Evolutionary conservation across 2,329 filamentous ascomycete genomes (phyloP).

Genomic region (Aspergillus arachidicola): DNA sequence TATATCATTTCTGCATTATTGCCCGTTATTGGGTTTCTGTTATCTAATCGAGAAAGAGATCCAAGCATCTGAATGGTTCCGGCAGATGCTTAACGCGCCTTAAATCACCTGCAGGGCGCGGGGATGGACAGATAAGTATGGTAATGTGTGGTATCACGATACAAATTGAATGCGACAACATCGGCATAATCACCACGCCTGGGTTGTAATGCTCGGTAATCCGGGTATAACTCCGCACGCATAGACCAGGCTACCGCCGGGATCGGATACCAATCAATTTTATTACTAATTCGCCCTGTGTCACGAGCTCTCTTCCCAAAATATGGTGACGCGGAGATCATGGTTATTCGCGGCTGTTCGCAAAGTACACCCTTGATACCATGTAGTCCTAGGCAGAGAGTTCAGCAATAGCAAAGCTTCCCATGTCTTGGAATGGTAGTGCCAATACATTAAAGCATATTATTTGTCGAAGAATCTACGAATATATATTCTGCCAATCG

Average conservation of each 20-base stretch:
- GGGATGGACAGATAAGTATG: slow-evolving; percentile 4
- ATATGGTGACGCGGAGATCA: neutral
- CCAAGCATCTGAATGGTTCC: neutral
- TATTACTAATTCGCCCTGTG: neutral
- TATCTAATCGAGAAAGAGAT: slow-evolving; percentile 23
- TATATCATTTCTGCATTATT: neutral
- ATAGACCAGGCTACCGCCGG: slow-evolving; percentile 41
- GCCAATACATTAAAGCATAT: neutral
- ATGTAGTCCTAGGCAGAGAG: too few relatives aligned
- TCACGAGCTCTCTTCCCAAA: neutral
- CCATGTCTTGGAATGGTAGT: neutral
- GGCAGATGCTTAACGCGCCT: slow-evolving; percentile 14
- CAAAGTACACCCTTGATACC: neutral
- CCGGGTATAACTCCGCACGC: slow-evolving; percentile 23
- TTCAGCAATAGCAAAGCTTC: too few relatives aligned
- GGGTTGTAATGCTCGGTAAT: slow-evolving; percentile 7
- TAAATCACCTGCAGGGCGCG: slow-evolving; percentile 28
- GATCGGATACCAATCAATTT: slow-evolving; percentile 25
- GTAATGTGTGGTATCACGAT: neutral
- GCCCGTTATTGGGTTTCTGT: slow-evolving; percentile 19
- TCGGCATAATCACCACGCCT: neutral
- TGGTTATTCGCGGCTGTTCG: neutral
- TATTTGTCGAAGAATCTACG: neutral
- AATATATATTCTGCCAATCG: too few relatives aligned
- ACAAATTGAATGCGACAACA: neutral